Evolutionary conservation across 805 yeast genomes (phyloP), one percentile per base, ranked within the genome.

Genomic region (Candida parachauliodes): DNA sequence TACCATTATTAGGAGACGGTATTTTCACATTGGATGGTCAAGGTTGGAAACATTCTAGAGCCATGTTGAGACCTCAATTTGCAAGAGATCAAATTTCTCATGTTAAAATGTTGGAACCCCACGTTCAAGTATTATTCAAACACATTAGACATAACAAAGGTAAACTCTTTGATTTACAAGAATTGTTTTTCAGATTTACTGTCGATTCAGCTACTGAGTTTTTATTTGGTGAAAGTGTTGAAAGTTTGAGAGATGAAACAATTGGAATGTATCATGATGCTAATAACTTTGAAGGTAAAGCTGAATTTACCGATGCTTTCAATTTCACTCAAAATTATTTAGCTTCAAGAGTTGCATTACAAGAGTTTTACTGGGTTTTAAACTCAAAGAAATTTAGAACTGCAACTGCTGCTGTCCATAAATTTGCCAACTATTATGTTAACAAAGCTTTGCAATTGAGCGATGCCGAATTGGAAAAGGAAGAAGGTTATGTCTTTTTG

Each of bases 61-160:
- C 68, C n/a, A 60, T 67, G 71, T 59, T 66, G 44, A 57, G 71
- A 42, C 72, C 72, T 1, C 71, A 67, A 44, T 67, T 67, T 45
- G 62, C 70, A 10, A 54, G 70, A 50, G 72, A 65, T 34, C 69
- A 67, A 46, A 59, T 66, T 34, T 58, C 68, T 6, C 71, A 66
- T 38, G 68, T 65, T 11, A 50, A 54, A 35, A 16, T 54, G 9
- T 55, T 66, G 48, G 72, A 67, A 40, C 68, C 70, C 12, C 72
- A 67, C 43, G 39, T 66, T n/a, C 68, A 64, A 44, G 49, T 47
- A 8, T 49, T 67, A 33, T 56, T 55, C 12, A 46, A 50, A 30
- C 70, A 65, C 38, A 42, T 67, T 15, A 51, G 45, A 30, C 49
- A 51, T 8, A 21, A 42, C 23, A 33, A 45, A 3, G 70, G 70